Conservation (phyloP, 192 early-diverging fungal genomes). For the Haplosporangium gracile region DNA sequence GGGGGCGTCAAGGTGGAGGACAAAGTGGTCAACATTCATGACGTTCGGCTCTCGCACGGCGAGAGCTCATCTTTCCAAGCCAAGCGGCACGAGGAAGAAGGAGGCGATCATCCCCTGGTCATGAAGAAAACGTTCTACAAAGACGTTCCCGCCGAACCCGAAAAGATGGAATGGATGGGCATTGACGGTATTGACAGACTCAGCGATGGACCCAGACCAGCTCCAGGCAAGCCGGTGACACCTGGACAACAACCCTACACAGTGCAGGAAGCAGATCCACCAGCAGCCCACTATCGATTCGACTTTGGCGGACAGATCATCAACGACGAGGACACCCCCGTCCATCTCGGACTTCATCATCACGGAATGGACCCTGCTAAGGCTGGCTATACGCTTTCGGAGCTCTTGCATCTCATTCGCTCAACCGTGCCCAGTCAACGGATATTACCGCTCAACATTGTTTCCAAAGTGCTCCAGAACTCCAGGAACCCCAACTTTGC, state of each 20-base stretch:
- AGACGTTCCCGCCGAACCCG: constrained; percentile 65
- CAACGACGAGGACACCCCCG: constrained; percentile 64
- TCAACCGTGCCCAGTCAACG: constrained; percentile 88
- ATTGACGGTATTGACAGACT: constrained; percentile 39
- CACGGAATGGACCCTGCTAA: constrained; percentile 87
- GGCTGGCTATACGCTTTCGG: constrained; percentile 89
- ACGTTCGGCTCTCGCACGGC: constrained; percentile 20
- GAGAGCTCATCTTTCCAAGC: constrained; percentile 26
- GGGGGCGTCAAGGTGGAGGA: constrained; percentile 39
- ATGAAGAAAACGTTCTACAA: constrained; percentile 69
- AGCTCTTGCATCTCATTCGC: constrained; percentile 84
- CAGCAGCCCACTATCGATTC: constrained; percentile 75
- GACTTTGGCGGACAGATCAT: constrained; percentile 84
- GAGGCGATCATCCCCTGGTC: constrained; percentile 57
- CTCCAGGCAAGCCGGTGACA: constrained; percentile 56
- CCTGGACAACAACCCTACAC: constrained; percentile 64
- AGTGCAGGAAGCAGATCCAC: constrained; percentile 61
- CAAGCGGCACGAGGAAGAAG: constrained; percentile 44
- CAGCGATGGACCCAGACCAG: constrained; percentile 26
- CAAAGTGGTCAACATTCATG: constrained; percentile 36
- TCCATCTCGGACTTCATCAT: constrained; percentile 85
- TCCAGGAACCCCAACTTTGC: constrained; percentile 48
- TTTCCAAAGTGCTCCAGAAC: constrained; percentile 72
- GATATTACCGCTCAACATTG: constrained; percentile 72
- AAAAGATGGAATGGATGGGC: constrained; percentile 81